Conservation (phyloP, 2,329 filamentous ascomycete genomes). For the Fusarium sp. region DNA sequence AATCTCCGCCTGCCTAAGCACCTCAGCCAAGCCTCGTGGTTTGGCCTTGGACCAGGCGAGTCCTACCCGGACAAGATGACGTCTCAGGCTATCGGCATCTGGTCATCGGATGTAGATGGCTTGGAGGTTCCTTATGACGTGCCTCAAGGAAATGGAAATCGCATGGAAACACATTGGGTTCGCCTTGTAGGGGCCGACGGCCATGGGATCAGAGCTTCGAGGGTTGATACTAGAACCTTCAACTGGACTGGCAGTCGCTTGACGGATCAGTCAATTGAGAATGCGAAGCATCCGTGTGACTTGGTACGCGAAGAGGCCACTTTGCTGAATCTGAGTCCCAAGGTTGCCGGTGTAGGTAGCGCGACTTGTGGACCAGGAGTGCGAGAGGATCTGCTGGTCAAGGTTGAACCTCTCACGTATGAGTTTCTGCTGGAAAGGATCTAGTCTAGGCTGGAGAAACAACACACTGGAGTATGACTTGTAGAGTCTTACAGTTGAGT, state of each 20-base stretch:
- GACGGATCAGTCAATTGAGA: background rate
- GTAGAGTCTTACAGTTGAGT: background rate
- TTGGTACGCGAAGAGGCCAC: constrained; percentile 3
- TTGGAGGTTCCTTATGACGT: constrained; percentile 9
- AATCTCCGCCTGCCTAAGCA: constrained; percentile 5
- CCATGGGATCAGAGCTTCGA: background rate
- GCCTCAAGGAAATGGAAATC: background rate
- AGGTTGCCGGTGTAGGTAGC: constrained; percentile 15
- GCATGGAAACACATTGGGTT: constrained; percentile 15
- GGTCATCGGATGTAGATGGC: background rate
- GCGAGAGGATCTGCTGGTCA: background rate
- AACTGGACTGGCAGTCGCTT: background rate
- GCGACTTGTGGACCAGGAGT: constrained; percentile 20
- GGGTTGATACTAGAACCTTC: background rate
- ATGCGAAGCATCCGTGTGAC: constrained; percentile 8
- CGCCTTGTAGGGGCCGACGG: background rate
- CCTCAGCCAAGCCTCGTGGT: background rate
- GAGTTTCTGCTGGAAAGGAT: constrained; percentile 1
- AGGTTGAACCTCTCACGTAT: background rate
- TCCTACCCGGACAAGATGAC: constrained; percentile 9
- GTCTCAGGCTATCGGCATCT: background rate
- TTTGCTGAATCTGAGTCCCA: background rate
- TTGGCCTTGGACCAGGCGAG: constrained; percentile 5
- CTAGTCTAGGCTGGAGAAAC: background rate
- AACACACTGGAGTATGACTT: too few species aligned